Percentiles rank a stretch among this genome's conserved stretches.
Evolutionary conservation across 495 filamentous ascomycete species (phyloP).

Genomic region (Lophium mytilinum): DNA sequence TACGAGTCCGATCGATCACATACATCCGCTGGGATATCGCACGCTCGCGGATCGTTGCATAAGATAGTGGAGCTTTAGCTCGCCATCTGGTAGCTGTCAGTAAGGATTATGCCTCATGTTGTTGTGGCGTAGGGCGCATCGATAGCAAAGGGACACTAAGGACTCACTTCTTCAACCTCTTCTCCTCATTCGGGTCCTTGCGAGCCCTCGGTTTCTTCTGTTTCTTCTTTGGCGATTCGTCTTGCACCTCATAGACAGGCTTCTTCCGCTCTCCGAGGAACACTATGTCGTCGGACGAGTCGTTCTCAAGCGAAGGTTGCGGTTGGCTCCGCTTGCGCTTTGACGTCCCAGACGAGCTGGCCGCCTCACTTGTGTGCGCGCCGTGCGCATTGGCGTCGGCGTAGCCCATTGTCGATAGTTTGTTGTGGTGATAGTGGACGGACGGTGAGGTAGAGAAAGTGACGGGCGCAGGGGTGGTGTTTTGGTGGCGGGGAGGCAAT

Average conservation of each 20-base stretch:
- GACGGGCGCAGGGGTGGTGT: neutral
- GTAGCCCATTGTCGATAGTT: neutral
- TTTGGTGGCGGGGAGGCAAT: no score
- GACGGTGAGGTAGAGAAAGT: neutral
- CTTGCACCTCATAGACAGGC: neutral
- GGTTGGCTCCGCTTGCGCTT: constrained; percentile 7
- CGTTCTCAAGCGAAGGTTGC: neutral
- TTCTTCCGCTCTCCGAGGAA: neutral
- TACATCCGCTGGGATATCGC: constrained; percentile 42
- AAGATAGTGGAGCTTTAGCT: constrained; percentile 34
- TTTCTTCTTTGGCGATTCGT: constrained; percentile 1
- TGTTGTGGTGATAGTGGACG: neutral
- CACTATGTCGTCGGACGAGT: neutral
- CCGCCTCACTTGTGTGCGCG: neutral
- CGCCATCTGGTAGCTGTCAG: constrained; percentile 14
- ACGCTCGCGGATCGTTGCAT: constrained; percentile 33
- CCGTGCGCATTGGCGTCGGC: neutral
- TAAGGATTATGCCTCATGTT: neutral
- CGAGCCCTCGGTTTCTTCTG: constrained; percentile 8
- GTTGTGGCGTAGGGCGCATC: neutral
- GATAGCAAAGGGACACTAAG: neutral
- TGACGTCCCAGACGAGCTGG: neutral
- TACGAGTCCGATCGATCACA: constrained; percentile 44
- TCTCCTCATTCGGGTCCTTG: constrained; percentile 29
- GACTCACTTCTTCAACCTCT: constrained; percentile 36